Percentiles rank a stretch among this genome's conserved stretches.
These are phyloP conservation scores for Ambrosiella xylebori DNA, from an alignment of 2,329 filamentous ascomycete species.

Conservation along the genomic window DNA sequence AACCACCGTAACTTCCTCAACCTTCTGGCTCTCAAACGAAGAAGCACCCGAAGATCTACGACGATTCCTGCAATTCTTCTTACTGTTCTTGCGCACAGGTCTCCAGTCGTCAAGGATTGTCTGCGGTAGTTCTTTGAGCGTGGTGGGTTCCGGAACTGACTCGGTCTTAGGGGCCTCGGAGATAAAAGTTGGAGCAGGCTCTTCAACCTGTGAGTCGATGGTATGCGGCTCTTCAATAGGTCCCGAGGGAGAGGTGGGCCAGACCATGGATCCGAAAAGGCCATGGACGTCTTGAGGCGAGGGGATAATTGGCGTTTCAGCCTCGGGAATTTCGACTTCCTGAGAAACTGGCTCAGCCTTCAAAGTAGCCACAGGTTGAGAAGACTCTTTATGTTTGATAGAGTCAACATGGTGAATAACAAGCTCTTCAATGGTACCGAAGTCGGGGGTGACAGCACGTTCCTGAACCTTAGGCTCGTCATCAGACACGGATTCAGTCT, in stretches of 20 bases:
- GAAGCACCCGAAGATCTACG: neutral
- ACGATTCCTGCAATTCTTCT: conserved; percentile 3
- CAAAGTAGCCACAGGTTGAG: too few relatives aligned
- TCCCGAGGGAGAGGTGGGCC: neutral
- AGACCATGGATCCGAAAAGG: conserved; percentile 6
- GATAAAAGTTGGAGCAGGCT: neutral
- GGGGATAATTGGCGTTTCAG: neutral
- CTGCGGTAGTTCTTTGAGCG: neutral
- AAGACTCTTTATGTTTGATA: neutral
- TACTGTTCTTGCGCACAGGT: conserved; percentile 5
- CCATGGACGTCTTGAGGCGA: conserved; percentile 3
- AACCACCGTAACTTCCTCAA: neutral
- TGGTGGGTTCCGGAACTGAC: neutral
- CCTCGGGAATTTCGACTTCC: neutral
- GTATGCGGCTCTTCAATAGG: neutral
- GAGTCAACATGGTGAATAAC: neutral
- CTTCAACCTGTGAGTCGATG: neutral
- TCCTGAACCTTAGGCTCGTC: neutral
- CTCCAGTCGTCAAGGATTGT: conserved; percentile 10
- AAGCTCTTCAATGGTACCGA: neutral
- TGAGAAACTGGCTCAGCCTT: neutral
- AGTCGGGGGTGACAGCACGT: neutral
- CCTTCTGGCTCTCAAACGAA: neutral
- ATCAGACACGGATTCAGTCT: neutral
- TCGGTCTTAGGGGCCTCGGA: neutral